Percentiles rank a stretch among this genome's conserved stretches.
phyloP scores from a whole-genome alignment of 805 yeast species.

The Jamesozyma jinghongensis region DNA sequence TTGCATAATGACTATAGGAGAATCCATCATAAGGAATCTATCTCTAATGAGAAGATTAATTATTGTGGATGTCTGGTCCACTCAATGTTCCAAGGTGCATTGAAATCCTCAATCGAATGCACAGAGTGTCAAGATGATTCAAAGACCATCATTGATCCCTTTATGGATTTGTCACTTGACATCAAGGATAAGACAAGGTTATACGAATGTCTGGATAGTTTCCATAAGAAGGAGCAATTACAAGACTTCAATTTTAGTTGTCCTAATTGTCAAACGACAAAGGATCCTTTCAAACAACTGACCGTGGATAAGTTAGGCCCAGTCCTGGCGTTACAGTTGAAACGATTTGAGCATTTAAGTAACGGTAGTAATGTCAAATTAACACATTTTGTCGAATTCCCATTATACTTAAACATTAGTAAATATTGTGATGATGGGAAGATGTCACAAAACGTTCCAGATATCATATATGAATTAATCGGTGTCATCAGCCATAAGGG shows the following conservation, averaged over 20 bases:
- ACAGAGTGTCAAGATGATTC: slow-evolving; percentile 54
- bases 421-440: slow-evolving; percentile 36
- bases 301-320: slow-evolving; percentile 63
- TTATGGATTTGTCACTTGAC: slow-evolving; percentile 81
- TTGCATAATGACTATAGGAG: slow-evolving; percentile 43
- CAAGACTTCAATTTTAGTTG: slow-evolving; percentile 65
- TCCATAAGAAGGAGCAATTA: slow-evolving; percentile 67
- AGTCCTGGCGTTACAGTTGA: slow-evolving; percentile 75
- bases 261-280: slow-evolving; percentile 48
- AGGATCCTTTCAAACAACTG: slow-evolving; percentile 66
- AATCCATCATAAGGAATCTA: slow-evolving; percentile 5
- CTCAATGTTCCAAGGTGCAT: slow-evolving; percentile 69
- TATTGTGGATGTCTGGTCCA: slow-evolving; percentile 75
- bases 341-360: slow-evolving; percentile 43
- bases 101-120: slow-evolving; percentile 74
- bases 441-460: slow-evolving; percentile 20
- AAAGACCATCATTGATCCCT: slow-evolving; percentile 69
- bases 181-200: slow-evolving; percentile 41
- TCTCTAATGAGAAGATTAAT: slow-evolving; percentile 2
- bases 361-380: slow-evolving; percentile 51
- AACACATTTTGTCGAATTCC: slow-evolving; percentile 65
- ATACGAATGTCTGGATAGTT: slow-evolving; percentile 60
- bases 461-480: slow-evolving; percentile 66
- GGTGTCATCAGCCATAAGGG: slow-evolving; percentile 88
- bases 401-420: slow-evolving; percentile 62